Base-by-base conservation (phyloP, 2,329 filamentous ascomycete genomes). In the Periconia digitata region DNA sequence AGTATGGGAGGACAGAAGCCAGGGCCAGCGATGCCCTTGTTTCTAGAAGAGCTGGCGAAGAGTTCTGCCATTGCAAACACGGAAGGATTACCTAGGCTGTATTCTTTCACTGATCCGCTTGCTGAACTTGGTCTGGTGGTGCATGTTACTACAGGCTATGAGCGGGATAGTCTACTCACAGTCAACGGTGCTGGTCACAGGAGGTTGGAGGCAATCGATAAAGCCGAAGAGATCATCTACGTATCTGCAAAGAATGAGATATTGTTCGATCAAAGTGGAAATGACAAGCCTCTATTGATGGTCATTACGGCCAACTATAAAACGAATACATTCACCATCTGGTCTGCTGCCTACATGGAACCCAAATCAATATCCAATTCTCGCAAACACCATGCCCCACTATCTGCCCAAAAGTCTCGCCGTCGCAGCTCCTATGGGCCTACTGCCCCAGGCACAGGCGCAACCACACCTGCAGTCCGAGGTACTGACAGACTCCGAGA, bases 81-180 rank as follows among this genome's bases (percentile, higher is more conserved):
- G 6, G 72, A 76, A 46, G 83, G 85, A 43, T 84, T 88, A 75
- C 88, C 89, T 1, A 80, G 90, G 23, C 75, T 96, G 0, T 92
- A 95, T 56, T 90, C 87, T 21, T 77, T 99, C 40, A 91, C 87
- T 3, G 90, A 95, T 63, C 92, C 92, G 2, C 76, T 96, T 47
- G 82, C 89, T 3, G 92, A 96, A 59, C 79, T 96, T 61, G 92
- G 92, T 1, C 75, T 96, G 37, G 84, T 96, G 16, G 88, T 94
- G 35, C 62, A 63, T 46, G 64, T 64, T 15, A 56, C 63, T 39
- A 61, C 59, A 13, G 58, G 59, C 37, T 56, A 60, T 44, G 64
- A 66, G 43, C 59, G 65, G 41, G 56, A 50, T 27, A 53, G 62
- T 46, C 53, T 70, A 22, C 54, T 70, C 29, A 61, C 62, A n/a